Conservation (phyloP, 805 yeast species). For the Yarrowia yakushimensis region DNA sequence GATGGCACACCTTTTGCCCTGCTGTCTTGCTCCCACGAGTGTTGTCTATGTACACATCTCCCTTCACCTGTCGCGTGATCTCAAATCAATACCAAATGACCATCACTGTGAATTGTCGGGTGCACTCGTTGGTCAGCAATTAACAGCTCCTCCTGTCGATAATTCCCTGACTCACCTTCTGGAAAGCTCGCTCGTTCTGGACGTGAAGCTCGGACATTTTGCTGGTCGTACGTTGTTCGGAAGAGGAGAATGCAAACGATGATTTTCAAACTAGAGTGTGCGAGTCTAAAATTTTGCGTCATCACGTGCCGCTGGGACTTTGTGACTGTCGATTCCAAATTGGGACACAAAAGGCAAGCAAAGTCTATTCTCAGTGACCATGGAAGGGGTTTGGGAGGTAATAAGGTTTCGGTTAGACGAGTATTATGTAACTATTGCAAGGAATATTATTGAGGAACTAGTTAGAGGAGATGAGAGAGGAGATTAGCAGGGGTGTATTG, state of each 20-base stretch:
- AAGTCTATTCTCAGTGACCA: neutral
- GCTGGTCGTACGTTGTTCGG: slow-evolving; percentile 25
- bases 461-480: too few species aligned
- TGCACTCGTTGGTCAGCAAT: neutral
- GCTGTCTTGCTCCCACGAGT: neutral
- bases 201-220: slow-evolving; percentile 87
- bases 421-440: neutral
- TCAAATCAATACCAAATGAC: neutral
- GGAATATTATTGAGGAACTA: too few species aligned
- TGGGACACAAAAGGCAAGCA: neutral
- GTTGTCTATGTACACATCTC: neutral
- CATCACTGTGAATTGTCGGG: neutral
- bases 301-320: slow-evolving; percentile 19
- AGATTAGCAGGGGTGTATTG: too few species aligned
- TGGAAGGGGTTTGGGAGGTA: neutral
- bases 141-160: neutral
- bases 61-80: slow-evolving; percentile 9
- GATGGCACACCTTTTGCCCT: too few species aligned
- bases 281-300: slow-evolving; percentile 25
- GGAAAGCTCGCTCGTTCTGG: slow-evolving; percentile 99
- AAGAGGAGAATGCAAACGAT: slow-evolving; percentile 24
- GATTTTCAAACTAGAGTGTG: slow-evolving; percentile 16
- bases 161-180: slow-evolving; percentile 72
- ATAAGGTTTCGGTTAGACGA: neutral
- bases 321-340: slow-evolving; percentile 18